Evolutionary conservation across 1,139 yeast genomes (phyloP), one percentile per base, ranked within the genome.

Genomic region (Yamadazyma diddensiae): DNA sequence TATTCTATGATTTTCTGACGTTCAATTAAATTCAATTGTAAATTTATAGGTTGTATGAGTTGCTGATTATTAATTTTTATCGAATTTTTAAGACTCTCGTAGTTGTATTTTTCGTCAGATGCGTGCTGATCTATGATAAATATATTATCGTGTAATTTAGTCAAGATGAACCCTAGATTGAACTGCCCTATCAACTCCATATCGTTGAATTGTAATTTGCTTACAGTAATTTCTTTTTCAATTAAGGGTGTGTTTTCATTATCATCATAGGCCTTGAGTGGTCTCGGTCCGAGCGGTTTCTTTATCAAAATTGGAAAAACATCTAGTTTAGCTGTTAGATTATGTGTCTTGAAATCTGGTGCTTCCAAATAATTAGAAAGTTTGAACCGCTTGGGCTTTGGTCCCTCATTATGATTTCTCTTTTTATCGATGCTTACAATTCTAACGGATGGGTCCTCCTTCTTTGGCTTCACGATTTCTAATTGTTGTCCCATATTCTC

Each of bases 91-190:
- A 87, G 60, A 33, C 65, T 66, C 53, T 94, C 98, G 62, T 86
- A 92, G 55, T 92, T 92, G 59, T 51, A 86, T 49, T 88, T 92
- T 52, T 92, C 99, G 58, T 92, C 98, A 42, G 95, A 85, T 1
- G 98, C 98, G 61, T 92, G 99, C 57, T 92, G 99, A 54, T 92
- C 99, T 30, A 92, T 73, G 27, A 92, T 90, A 48, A 92, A 88
- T 26, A 92, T 53, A 50, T 86, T 87, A n/a, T 57, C 54, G 11
- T 47, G 46, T 19, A 57, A 46, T 1, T 77, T 73, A 0, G 85
- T 94, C 20, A 92, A 58, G 12, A 92, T 86, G 50, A 92, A 92
- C 0, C 98, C 98, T 17, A 84, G 59, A 51, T 92, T 92, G 60
- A 92, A 92, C 55, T 90, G 98, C 0, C 99, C 99, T 7, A 90